Base-by-base conservation (phyloP, 306 rosid species). In the Benincasa hispida region DNA sequence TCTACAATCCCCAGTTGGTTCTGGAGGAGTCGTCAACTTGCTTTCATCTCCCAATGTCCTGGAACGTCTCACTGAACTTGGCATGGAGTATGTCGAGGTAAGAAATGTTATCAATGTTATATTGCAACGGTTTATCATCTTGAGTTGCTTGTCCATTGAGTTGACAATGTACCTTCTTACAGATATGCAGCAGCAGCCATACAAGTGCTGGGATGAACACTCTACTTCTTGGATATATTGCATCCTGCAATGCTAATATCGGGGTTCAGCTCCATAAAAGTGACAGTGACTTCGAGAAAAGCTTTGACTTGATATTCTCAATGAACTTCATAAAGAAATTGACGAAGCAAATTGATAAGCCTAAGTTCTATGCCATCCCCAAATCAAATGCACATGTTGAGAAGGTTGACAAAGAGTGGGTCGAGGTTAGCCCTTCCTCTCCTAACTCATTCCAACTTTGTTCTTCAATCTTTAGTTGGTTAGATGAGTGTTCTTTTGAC, bases 81-180 rank as follows among this genome's bases (percentile, higher is more conserved):
- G 96, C 10, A 86, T 89, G 35, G 92, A 94, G 83, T 94, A 90
- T 63, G 12, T 94, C 24, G 89, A 90, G 98, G 98, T 91, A 8
- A 55, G 45, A 19, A 6, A 14, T 48, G 30, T 74, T 53, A 39
- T 37, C 13, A 32, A 63, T 63, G 55, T 70, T 56, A 65, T 37
- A 21, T 41, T 63, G 50, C 18, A 45, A 27, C 79, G 17, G 47
- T 65, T 35, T 59, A 72, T 58, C 63, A 42, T 35, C 17, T 45
- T 45, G 21, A 60, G 21, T 19, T 48, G 18, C 61, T 78, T 41
- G 14, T 5, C 51, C 73, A 51, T 8, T 78, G 76, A 34, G 17
- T 82, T 62, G 58, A 59, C 65, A 30, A 6, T 77, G 34, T 56
- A 53, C 72, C 41, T 86, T 82, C 79, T 81, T 58, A 79, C 89